These are phyloP conservation scores for Blastocrithidia nonstop DNA, from an alignment of 208 protist species.

Conservation along the genomic window DNA sequence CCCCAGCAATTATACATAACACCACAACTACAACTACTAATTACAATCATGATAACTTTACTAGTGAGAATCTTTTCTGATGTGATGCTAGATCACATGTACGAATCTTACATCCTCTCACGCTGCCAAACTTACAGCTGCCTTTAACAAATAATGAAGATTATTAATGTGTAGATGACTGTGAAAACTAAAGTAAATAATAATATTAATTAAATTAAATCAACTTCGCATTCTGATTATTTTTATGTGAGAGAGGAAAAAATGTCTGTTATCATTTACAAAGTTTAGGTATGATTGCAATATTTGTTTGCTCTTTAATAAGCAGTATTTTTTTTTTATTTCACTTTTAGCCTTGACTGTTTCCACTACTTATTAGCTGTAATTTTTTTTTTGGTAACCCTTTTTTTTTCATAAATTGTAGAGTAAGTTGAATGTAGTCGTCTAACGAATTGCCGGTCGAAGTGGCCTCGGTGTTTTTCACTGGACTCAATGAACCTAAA, in stretches of 20 bases:
- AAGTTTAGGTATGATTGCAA: not conserved
- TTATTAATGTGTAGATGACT: too few species aligned
- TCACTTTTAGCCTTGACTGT: conserved; percentile 1
- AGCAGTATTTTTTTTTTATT: not conserved
- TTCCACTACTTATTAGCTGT: too few species aligned
- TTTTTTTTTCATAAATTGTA: too few species aligned
- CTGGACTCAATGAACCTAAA: conserved; percentile 48
- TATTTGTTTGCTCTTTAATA: too few species aligned
- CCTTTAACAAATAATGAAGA: conserved; percentile 11
- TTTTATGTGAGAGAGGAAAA: not conserved
- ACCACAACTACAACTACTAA: too few species aligned
- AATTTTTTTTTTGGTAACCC: not conserved
- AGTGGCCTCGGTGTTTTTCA: conserved; percentile 60
- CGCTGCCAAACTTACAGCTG: conserved; percentile 26
- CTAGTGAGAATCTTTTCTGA: too few species aligned
- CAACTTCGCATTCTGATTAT: not conserved
- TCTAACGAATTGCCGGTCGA: conserved; percentile 21
- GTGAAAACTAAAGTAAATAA: too few species aligned
- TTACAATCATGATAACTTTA: too few species aligned
- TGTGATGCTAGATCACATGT: too few species aligned
- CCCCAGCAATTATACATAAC: too few species aligned
- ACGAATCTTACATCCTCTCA: conserved; percentile 33
- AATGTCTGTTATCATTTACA: not conserved
- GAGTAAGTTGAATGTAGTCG: too few species aligned
- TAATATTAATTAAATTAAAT: not conserved